Conservation (phyloP, 176 grass and related monocot genomes). For the Saccharum spontaneum region DNA sequence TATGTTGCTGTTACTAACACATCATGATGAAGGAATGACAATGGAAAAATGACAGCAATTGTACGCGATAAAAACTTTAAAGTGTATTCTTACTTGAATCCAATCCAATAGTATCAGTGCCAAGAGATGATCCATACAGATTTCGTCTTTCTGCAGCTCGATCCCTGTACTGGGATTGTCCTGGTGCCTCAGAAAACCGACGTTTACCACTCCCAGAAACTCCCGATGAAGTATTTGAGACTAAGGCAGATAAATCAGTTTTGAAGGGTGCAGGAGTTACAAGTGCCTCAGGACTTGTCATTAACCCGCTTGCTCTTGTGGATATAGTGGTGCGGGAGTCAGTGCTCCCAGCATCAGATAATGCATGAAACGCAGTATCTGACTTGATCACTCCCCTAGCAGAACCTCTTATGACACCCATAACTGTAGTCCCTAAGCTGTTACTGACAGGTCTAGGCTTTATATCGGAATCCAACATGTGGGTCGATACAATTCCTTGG, state of each 20-base stretch:
- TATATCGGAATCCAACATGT: constrained; percentile 61
- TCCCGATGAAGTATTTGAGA: constrained; percentile 54
- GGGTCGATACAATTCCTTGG: constrained; percentile 38
- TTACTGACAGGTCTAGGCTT: constrained; percentile 62
- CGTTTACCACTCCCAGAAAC: constrained; percentile 71
- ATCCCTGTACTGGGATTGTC: constrained; percentile 83
- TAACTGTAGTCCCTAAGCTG: constrained; percentile 70
- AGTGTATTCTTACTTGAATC: constrained; percentile 73
- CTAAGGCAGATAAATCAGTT: constrained; percentile 74
- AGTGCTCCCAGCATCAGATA: constrained; percentile 31
- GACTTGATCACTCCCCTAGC: constrained; percentile 77
- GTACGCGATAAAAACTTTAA: constrained; percentile 14
- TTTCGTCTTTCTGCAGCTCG: constrained; percentile 93
- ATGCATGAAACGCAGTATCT: constrained; percentile 53
- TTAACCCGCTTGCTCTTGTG: constrained; percentile 24
- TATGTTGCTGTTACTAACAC: background rate
- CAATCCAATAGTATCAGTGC: constrained; percentile 42
- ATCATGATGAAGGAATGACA: constrained; percentile 10
- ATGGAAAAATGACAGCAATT: background rate
- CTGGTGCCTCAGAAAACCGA: constrained; percentile 90
- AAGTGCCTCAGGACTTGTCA: constrained; percentile 34
- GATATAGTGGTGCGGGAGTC: constrained; percentile 32
- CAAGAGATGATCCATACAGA: constrained; percentile 70
- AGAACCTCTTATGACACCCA: constrained; percentile 88
- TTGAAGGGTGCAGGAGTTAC: constrained; percentile 55